Evolutionary conservation across 2,329 filamentous ascomycete genomes (phyloP).

Genomic region (Geosmithia putterillii): DNA sequence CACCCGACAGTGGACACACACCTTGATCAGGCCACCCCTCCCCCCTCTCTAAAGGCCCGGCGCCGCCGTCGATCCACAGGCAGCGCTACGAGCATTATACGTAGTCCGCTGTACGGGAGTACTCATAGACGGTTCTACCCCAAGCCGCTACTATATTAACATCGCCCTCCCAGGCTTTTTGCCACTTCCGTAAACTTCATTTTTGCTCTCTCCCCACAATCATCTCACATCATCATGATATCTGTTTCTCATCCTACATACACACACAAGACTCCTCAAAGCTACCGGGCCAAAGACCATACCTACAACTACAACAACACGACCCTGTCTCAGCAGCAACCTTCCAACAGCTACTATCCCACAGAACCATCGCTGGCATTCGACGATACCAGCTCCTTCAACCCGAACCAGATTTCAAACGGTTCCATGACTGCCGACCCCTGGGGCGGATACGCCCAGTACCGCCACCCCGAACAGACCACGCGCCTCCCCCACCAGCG

Average conservation of each 20-base stretch:
- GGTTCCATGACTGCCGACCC: conserved; percentile 28
- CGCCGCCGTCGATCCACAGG: no score
- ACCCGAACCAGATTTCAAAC: conserved; percentile 3
- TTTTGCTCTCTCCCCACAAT: not conserved
- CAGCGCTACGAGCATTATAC: not conserved
- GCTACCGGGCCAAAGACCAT: not conserved
- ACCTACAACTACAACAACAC: conserved; percentile 1
- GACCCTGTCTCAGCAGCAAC: not conserved
- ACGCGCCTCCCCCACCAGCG: conserved; percentile 38
- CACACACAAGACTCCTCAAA: not conserved
- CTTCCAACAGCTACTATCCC: not conserved
- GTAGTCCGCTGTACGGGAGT: no score
- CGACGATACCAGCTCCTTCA: conserved; percentile 2
- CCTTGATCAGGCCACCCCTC: not conserved
- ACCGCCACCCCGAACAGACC: conserved; percentile 18
- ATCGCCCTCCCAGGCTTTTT: not conserved
- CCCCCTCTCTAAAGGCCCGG: not conserved
- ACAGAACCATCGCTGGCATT: not conserved
- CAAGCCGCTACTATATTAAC: not conserved
- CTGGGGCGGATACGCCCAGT: conserved; percentile 24
- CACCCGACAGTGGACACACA: not conserved
- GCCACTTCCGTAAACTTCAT: conserved; percentile 1
- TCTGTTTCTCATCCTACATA: conserved; percentile 2
- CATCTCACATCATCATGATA: conserved; percentile 1
- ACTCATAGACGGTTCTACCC: no score